These are phyloP conservation scores for Cyberlindnera amylophila DNA, from an alignment of 805 yeast species.

Conservation along the genomic window DNA sequence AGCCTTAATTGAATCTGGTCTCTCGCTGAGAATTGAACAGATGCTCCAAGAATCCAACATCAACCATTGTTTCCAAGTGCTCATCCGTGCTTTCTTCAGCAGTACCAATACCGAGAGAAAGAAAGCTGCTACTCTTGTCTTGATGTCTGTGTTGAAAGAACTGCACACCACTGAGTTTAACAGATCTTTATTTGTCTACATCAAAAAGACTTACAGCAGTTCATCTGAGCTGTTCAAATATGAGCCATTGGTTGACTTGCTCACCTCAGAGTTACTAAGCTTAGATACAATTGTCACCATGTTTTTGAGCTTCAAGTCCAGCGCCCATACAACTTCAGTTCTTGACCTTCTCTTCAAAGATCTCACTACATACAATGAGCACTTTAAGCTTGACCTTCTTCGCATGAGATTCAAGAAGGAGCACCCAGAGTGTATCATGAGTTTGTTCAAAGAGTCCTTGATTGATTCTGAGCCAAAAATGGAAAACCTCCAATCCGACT, in stretches of 20 bases:
- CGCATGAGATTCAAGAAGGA: slow-evolving; percentile 20
- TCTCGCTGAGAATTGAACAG: slow-evolving; percentile 10
- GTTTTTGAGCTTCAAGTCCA: slow-evolving; percentile 23
- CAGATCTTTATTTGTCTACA: slow-evolving; percentile 24
- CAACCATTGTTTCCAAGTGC: slow-evolving; percentile 21
- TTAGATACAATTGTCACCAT: slow-evolving; percentile 34
- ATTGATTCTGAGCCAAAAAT: slow-evolving; percentile 12
- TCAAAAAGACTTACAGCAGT: slow-evolving; percentile 26
- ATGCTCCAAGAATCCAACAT: slow-evolving; percentile 15
- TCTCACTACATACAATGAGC: slow-evolving; percentile 12
- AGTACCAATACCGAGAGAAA: slow-evolving; percentile 6
- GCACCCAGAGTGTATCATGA: slow-evolving; percentile 19
- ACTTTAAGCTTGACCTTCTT: slow-evolving; percentile 21
- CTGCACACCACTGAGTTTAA: slow-evolving; percentile 25
- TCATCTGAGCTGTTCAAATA: slow-evolving; percentile 33
- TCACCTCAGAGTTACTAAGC: slow-evolving; percentile 35
- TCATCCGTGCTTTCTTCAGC: slow-evolving; percentile 22
- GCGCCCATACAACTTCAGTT: slow-evolving; percentile 18
- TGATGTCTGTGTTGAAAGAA: slow-evolving; percentile 23
- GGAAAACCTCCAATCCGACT: slow-evolving; percentile 24
- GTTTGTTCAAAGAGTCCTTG: slow-evolving; percentile 15
- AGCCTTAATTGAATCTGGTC: slow-evolving; percentile 3
- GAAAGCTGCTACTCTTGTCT: slow-evolving; percentile 12
- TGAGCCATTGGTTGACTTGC: slow-evolving; percentile 34
- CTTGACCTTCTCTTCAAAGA: slow-evolving; percentile 25